Conservation (phyloP, 176 grass and related monocot genomes). For the Dendrocalamus sinicus region DNA sequence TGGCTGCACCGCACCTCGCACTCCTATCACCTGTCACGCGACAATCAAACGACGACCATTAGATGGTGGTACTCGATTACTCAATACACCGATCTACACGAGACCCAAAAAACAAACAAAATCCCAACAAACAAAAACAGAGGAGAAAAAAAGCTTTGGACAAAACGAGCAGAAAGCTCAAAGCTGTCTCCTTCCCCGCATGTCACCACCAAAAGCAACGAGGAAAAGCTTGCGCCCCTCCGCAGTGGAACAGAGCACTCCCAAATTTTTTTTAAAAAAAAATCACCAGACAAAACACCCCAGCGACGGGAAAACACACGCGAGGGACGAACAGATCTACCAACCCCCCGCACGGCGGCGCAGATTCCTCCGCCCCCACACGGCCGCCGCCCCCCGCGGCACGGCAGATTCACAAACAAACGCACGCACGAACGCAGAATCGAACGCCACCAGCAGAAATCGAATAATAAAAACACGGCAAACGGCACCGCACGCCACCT, state of each 20-base stretch:
- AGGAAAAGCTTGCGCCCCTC: constrained; percentile 40
- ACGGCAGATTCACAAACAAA: constrained; percentile 37
- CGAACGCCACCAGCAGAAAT: constrained; percentile 9
- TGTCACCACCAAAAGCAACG: constrained; percentile 44
- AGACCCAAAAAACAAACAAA: neutral
- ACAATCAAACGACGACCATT: constrained; percentile 44
- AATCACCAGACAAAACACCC: neutral
- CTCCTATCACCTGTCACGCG: constrained; percentile 37
- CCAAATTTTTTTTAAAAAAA: neutral
- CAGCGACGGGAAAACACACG: constrained; percentile 3
- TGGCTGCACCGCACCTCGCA: constrained; percentile 44
- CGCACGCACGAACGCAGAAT: constrained; percentile 35
- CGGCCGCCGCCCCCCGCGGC: constrained; percentile 10
- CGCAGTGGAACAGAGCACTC: constrained; percentile 37
- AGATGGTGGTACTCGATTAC: constrained; percentile 16
- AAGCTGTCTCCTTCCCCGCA: constrained; percentile 39
- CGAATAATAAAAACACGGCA: constrained; percentile 28
- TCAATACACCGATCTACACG: constrained; percentile 18
- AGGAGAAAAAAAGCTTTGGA: neutral
- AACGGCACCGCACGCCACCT: constrained; percentile 1
- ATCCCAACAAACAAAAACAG: neutral
- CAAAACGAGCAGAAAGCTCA: constrained; percentile 45
- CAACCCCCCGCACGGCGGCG: constrained; percentile 36
- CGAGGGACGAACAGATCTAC: constrained; percentile 61
- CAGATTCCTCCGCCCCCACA: constrained; percentile 42